Evolutionary conservation across 192 early-diverging fungal species (phyloP).

Genomic region (Gonapodya prolifera): DNA sequence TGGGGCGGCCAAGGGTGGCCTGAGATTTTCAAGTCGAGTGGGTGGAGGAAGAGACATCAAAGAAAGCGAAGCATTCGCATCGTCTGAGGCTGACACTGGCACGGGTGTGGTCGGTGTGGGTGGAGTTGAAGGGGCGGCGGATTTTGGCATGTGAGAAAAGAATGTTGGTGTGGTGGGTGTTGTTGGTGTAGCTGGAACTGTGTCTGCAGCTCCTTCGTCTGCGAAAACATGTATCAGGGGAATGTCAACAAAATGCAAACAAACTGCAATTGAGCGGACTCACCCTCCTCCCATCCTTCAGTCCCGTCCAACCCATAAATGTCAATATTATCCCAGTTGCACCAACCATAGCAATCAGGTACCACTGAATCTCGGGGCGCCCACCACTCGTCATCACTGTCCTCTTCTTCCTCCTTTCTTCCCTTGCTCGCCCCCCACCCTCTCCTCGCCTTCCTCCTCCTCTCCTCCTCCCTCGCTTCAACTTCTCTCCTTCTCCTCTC

Average conservation of each 20-base stretch:
- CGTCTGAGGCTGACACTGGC: neutral
- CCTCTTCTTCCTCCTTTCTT: neutral
- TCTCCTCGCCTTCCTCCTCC: neutral
- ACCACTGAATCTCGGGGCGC: neutral
- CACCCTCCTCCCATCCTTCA: neutral
- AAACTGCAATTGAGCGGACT: neutral
- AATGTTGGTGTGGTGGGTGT: neutral
- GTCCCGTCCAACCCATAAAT: neutral
- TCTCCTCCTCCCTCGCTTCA: neutral
- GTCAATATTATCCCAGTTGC: neutral
- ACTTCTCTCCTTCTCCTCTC: neutral
- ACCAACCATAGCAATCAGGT: neutral
- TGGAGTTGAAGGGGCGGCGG: neutral
- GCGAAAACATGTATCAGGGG: neutral
- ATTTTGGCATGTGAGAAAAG: neutral
- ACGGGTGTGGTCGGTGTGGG: neutral
- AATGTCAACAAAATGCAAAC: neutral
- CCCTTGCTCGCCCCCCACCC: neutral
- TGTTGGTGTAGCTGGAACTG: neutral
- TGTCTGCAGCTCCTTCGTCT: neutral
- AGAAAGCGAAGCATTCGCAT: neutral
- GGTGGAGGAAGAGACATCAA: neutral
- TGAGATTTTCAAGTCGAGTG: neutral
- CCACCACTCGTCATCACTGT: neutral
- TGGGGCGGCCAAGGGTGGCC: neutral